Conservation (phyloP, 768 basidiomycete species). For the Boletus huronensis region DNA sequence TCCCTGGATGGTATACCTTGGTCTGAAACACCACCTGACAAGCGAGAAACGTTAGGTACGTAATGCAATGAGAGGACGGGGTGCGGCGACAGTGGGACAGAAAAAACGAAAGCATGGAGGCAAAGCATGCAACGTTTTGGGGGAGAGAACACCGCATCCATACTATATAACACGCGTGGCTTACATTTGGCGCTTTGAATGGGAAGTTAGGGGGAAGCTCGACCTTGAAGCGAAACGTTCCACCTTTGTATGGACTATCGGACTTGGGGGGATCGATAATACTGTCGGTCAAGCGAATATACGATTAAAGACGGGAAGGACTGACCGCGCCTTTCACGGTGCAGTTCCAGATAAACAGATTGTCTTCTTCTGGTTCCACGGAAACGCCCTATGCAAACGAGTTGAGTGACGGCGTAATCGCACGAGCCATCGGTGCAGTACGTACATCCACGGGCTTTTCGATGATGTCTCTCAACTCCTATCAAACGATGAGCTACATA, state of each 20-base stretch:
- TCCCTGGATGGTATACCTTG: conserved; percentile 87
- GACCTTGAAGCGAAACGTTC: conserved; percentile 73
- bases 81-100: not conserved
- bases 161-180: conserved; percentile 13
- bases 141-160: conserved; percentile 9
- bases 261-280: conserved; percentile 38
- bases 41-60: conserved; percentile 14
- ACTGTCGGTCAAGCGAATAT: conserved; percentile 1
- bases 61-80: conserved; percentile 8
- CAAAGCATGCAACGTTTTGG: conserved; percentile 17
- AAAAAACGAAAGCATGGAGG: not conserved
- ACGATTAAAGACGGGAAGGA: conserved; percentile 7
- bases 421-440: conserved; percentile 10
- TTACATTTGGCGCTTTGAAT: conserved; percentile 80
- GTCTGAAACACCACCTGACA: conserved; percentile 76
- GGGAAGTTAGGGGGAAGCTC: conserved; percentile 78
- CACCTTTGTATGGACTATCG: conserved; percentile 80
- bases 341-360: conserved; percentile 77
- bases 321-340: conserved; percentile 70
- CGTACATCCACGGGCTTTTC: conserved; percentile 63
- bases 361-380: conserved; percentile 64
- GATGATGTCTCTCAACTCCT: conserved; percentile 68
- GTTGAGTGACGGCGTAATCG: conserved; percentile 10
- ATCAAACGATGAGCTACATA: conserved; percentile 7
- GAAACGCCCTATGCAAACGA: conserved; percentile 49